phyloP scores from a whole-genome alignment of 225 moss, liverwort and hornwort genomes.

The Lunularia cruciata region DNA sequence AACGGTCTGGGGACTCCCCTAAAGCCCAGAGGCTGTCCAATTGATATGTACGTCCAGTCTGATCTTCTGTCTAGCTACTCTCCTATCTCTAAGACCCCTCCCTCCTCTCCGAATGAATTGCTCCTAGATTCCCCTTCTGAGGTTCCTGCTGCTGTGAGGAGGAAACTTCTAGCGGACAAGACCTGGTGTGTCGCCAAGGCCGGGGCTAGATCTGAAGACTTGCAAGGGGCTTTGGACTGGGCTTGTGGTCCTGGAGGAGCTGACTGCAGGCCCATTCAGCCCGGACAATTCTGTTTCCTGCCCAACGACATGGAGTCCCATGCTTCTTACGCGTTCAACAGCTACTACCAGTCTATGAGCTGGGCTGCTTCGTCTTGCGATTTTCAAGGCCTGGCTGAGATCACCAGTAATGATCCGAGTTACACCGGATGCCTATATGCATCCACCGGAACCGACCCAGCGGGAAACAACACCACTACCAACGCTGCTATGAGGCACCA shows the following conservation, averaged over 20 bases:
- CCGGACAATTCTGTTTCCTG: slow-evolving; percentile 40
- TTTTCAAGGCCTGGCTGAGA: slow-evolving; percentile 36
- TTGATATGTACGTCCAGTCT: slow-evolving; percentile 35
- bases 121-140: not conserved
- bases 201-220: slow-evolving; percentile 1
- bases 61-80: not conserved
- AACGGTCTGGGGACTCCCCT: slow-evolving; percentile 49
- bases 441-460: slow-evolving; percentile 33
- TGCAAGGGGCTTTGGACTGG: slow-evolving; percentile 47
- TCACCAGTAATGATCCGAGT: slow-evolving; percentile 37
- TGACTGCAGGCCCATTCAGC: slow-evolving; percentile 35
- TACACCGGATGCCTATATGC: slow-evolving; percentile 33
- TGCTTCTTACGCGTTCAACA: slow-evolving; percentile 52
- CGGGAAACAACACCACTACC: slow-evolving; percentile 15
- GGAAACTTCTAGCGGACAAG: slow-evolving; percentile 32
- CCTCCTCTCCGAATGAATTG: not conserved
- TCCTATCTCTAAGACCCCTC: too few species aligned
- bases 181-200: slow-evolving; percentile 47
- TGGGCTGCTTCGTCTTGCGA: slow-evolving; percentile 39
- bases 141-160: slow-evolving; percentile 5
- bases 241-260: slow-evolving; percentile 42
- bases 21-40: slow-evolving; percentile 39
- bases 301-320: slow-evolving; percentile 31
- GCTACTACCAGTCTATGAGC: slow-evolving; percentile 37
- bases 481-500: not conserved